These are phyloP conservation scores for Petunia hybrid DNA, from an alignment of 305 asterid species.

Conservation along the genomic window DNA sequence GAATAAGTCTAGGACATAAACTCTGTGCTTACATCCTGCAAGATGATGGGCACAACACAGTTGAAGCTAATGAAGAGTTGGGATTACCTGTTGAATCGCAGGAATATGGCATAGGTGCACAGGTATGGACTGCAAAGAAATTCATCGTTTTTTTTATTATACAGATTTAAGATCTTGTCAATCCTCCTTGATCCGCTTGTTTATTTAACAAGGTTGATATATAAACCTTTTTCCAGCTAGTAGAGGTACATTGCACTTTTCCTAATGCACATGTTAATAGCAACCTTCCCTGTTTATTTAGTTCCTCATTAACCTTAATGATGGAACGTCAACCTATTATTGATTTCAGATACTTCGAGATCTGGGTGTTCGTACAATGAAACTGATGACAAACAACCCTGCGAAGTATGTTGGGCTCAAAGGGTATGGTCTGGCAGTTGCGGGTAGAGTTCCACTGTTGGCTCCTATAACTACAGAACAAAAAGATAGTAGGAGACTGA, in stretches of 20 bases:
- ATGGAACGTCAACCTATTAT: neutral
- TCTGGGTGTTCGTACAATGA: constrained; percentile 51
- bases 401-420: constrained; percentile 51
- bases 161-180: neutral
- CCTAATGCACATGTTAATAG: constrained; percentile 56
- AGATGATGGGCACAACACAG: constrained; percentile 45
- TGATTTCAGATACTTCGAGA: constrained; percentile 45
- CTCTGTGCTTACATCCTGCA: constrained; percentile 48
- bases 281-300: neutral
- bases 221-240: neutral
- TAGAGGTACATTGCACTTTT: neutral
- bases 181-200: neutral
- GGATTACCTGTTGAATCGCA: constrained; percentile 46
- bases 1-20: constrained; percentile 49
- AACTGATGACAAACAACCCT: constrained; percentile 54
- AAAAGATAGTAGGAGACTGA: constrained; percentile 46
- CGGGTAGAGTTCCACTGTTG: constrained; percentile 46
- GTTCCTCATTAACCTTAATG: neutral
- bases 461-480: constrained; percentile 48
- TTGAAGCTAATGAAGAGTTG: constrained; percentile 48
- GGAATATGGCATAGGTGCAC: constrained; percentile 51
- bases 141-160: neutral
- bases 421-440: constrained; percentile 50
- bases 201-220: constrained; percentile 2
- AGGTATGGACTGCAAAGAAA: constrained; percentile 34